Conservation (phyloP, 1,284 basidiomycete species). For the Leucoagaricus sp. region DNA sequence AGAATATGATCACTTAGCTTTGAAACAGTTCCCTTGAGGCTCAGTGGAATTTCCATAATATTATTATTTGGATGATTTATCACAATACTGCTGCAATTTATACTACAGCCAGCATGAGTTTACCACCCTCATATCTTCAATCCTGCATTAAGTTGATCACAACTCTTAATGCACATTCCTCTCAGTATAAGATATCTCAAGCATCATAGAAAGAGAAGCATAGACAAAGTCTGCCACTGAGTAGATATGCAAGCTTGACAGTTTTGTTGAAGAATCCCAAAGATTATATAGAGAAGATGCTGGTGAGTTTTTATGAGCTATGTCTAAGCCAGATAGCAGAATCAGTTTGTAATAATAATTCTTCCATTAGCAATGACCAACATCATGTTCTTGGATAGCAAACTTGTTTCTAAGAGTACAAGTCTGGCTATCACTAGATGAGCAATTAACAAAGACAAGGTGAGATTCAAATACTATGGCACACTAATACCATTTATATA, state of each 20-base stretch:
- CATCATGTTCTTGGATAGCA: conserved; percentile 18
- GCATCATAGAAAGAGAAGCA: conserved; percentile 9
- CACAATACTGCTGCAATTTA: conserved; percentile 39
- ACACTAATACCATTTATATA: no score
- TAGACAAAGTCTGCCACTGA: conserved; percentile 15
- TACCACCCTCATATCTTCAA: background rate
- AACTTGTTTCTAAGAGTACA: conserved; percentile 23
- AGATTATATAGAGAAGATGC: no score
- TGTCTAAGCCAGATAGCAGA: no score
- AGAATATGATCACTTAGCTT: conserved; percentile 36
- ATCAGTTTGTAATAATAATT: background rate
- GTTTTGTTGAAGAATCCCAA: conserved; percentile 6
- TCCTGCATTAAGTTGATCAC: background rate
- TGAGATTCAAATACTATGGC: conserved; percentile 18
- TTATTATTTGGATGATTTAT: conserved; percentile 31
- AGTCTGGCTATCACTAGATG: conserved; percentile 20
- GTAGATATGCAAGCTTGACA: conserved; percentile 22
- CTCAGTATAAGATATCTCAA: conserved; percentile 16
- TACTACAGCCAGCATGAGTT: conserved; percentile 30
- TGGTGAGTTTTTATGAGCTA: no score
- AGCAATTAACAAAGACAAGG: conserved; percentile 23
- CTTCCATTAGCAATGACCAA: conserved; percentile 9
- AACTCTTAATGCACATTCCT: conserved; percentile 20
- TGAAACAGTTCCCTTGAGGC: conserved; percentile 24
- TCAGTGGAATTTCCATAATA: conserved; percentile 15